These are phyloP conservation scores for Sporothrix sp. DNA, from an alignment of 2,329 filamentous ascomycete genomes.

Conservation along the genomic window DNA sequence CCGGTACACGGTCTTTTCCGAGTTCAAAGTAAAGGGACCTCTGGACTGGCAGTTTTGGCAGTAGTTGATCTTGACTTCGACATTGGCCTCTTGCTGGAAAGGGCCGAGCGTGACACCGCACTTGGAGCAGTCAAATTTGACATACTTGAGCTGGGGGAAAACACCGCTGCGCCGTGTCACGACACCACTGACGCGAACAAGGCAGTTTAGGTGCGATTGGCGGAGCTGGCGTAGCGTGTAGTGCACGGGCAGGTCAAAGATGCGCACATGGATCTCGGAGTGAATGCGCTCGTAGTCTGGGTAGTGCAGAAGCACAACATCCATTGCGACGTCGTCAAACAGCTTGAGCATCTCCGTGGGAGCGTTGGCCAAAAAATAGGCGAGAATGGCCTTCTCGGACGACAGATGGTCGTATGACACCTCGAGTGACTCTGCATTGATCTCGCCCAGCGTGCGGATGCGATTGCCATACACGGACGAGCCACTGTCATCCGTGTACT, in stretches of 20 bases:
- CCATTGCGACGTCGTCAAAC: slow-evolving; percentile 94
- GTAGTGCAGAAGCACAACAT: slow-evolving; percentile 90
- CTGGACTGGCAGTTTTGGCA: slow-evolving; percentile 94
- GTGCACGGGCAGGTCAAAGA: slow-evolving; percentile 86
- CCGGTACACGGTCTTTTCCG: slow-evolving; percentile 94
- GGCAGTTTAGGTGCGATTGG: slow-evolving; percentile 89
- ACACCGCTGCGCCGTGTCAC: slow-evolving; percentile 91
- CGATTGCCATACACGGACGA: slow-evolving; percentile 91
- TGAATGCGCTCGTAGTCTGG: slow-evolving; percentile 97
- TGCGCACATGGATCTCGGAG: slow-evolving; percentile 93
- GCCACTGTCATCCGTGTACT: slow-evolving; percentile 83
- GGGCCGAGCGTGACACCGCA: slow-evolving; percentile 86
- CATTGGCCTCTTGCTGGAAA: slow-evolving; percentile 94
- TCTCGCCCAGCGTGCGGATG: slow-evolving; percentile 88
- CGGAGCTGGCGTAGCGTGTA: slow-evolving; percentile 93
- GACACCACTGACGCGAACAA: slow-evolving; percentile 88
- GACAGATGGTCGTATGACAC: slow-evolving; percentile 92
- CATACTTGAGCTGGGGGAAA: slow-evolving; percentile 95
- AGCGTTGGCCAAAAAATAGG: slow-evolving; percentile 92
- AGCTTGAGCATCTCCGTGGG: slow-evolving; percentile 92
- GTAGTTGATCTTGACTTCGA: slow-evolving; percentile 92
- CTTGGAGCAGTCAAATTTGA: slow-evolving; percentile 95
- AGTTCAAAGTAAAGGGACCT: slow-evolving; percentile 90
- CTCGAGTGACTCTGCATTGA: slow-evolving; percentile 93
- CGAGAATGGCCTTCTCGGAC: slow-evolving; percentile 82